phyloP scores from a whole-genome alignment of 2,329 filamentous ascomycete genomes.

The Dactylellina parvicollis region DNA sequence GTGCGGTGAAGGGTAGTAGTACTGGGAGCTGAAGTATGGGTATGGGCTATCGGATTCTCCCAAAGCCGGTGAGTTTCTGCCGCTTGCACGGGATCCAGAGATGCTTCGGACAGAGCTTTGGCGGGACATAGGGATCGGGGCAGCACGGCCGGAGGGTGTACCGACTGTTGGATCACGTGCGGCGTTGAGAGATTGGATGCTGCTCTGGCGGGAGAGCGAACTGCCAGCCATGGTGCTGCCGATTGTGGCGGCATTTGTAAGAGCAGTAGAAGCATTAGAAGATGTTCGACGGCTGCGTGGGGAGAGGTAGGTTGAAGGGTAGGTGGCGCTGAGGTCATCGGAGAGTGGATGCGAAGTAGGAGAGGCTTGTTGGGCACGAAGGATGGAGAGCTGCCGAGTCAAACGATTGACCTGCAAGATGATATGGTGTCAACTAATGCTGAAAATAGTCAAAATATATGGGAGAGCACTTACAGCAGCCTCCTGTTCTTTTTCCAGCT shows the following conservation, averaged over 20 bases:
- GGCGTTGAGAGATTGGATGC: constrained; percentile 62
- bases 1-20: constrained; percentile 45
- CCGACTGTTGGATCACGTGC: constrained; percentile 63
- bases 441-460: background rate
- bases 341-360: constrained; percentile 67
- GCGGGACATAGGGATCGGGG: constrained; percentile 51
- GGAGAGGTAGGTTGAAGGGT: constrained; percentile 46
- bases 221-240: constrained; percentile 66
- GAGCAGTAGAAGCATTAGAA: constrained; percentile 70
- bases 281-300: constrained; percentile 67
- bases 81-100: constrained; percentile 42
- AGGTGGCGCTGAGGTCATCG: constrained; percentile 44
- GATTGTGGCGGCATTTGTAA: constrained; percentile 67
- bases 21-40: constrained; percentile 49
- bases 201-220: constrained; percentile 62
- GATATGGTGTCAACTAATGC: background rate
- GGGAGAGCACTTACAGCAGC: constrained; percentile 73
- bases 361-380: constrained; percentile 77
- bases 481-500: constrained; percentile 95
- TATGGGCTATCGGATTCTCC: constrained; percentile 52
- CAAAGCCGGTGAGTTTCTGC: constrained; percentile 46
- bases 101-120: constrained; percentile 50
- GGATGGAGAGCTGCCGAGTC: constrained; percentile 83
- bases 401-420: constrained; percentile 81
- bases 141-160: constrained; percentile 18